A percentile compares a stretch with the other conserved stretches of the same genome.
Evolutionary conservation across 1,284 basidiomycete species (phyloP).

Genomic region (Trichosporon asahii): DNA sequence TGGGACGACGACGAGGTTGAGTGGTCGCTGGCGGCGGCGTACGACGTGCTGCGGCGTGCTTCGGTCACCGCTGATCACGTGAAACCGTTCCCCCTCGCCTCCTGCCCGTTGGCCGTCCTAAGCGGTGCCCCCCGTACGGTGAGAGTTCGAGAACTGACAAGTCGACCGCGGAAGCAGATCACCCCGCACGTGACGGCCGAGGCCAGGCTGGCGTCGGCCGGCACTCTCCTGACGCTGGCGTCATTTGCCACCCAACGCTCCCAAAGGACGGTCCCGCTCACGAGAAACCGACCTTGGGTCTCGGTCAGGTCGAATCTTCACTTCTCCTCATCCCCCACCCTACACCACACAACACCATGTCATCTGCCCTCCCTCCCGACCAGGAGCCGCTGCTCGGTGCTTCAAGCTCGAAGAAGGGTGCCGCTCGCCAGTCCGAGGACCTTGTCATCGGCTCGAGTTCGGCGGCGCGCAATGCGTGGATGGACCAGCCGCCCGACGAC

Average conservation of each 20-base stretch:
- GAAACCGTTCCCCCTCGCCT: neutral
- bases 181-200: neutral
- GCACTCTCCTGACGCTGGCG: neutral
- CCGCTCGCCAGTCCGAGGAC: conserved; percentile 10
- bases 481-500: conserved; percentile 42
- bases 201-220: neutral
- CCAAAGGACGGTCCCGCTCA: neutral
- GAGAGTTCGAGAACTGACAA: neutral
- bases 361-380: conserved; percentile 32
- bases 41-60: neutral
- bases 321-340: neutral
- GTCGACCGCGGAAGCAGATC: neutral
- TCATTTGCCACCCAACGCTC: conserved; percentile 10
- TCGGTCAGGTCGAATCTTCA: neutral
- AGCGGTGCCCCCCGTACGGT: neutral
- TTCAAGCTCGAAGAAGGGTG: conserved; percentile 15
- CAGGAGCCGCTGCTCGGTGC: conserved; percentile 33
- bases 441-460: conserved; percentile 6
- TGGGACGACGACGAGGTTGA: conserved; percentile 7
- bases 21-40: neutral
- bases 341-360: conserved; percentile 23
- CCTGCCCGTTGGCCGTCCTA: neutral
- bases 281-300: neutral
- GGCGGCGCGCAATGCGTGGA: conserved; percentile 40
- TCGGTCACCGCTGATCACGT: neutral